Base-by-base conservation (phyloP, 2,329 filamentous ascomycete genomes). In the Cordyceps cateniannulata region DNA sequence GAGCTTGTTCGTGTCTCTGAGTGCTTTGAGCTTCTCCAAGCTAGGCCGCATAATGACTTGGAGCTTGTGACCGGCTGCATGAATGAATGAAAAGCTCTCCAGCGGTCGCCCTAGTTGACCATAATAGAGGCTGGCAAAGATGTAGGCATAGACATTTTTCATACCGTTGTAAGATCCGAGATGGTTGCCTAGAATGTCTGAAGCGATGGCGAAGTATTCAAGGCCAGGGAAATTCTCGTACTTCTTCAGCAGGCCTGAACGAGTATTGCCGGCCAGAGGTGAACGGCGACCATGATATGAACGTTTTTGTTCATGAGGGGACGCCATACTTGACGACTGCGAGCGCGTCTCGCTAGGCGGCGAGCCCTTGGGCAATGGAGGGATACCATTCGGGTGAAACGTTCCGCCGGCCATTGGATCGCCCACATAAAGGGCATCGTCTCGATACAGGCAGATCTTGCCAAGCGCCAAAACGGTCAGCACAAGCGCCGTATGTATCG, bases 181-280 rank as follows among this genome's bases (percentile, higher is more conserved):
- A 55, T 95, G 86, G 62, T 89, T 89, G 5, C 92, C 92, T n/a
- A 98, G 77, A 42, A 98, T 96, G 63, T 95, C 89, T 1, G 88
- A 88, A 2, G 92, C 93, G 63, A 90, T 87, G 1, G 90, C 89
- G 71, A 93, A 97, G 71, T 97, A 97, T 32, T 92, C 89, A 61
- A 98, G 77, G 0, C 95, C 95, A 0, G 95, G 93, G 63, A 97
- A 89, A 7, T 89, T 82, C 68, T 98, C 92, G 56, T 95, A 81
- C 69, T 96, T 96, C 66, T 76, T 75, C 32, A 75, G 59, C 14
- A 67, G 69, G 4, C 71, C 71, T 10, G 65, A 60, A 22, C 72
- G 69, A 48, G 64, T 66, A 1, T 66, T 63, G 2, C 73, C 79
- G 67, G 86, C 79, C 48, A 82, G 70, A 0, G 83, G 86, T 3